Percentiles rank a stretch among this genome's conserved stretches.
These are phyloP conservation scores for Symbiodinium natans DNA, from an alignment of 73 alveolate species.

Conservation along the genomic window DNA sequence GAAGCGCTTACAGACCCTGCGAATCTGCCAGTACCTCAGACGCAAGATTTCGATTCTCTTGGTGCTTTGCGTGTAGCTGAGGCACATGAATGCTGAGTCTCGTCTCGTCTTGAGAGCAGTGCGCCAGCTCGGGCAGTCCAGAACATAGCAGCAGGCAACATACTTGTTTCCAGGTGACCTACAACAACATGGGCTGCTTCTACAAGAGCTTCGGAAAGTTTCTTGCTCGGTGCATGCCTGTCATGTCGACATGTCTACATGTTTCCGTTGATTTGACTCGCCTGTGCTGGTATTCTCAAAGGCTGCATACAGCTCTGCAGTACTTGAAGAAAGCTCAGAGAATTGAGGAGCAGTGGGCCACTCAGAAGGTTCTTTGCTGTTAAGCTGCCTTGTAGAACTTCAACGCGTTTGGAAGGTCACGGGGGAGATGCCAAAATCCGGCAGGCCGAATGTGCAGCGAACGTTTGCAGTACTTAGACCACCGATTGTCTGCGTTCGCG, in stretches of 20 bases:
- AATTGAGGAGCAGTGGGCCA: conserved; percentile 83
- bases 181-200: conserved; percentile 96
- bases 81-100: conserved; percentile 92
- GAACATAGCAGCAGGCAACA: background rate
- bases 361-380: background rate
- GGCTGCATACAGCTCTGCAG: conserved; percentile 95
- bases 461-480: background rate
- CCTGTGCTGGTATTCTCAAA: background rate
- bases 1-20: conserved; percentile 94
- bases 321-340: conserved; percentile 95
- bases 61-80: background rate
- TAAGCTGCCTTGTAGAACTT: background rate
- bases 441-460: conserved; percentile 81
- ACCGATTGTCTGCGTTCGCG: too few relatives aligned
- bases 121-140: background rate
- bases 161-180: conserved; percentile 93
- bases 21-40: conserved; percentile 26
- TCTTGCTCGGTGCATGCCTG: background rate
- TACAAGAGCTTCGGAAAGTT: conserved; percentile 95
- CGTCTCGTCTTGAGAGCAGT: conserved; percentile 85
- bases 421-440: conserved; percentile 94
- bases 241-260: background rate
- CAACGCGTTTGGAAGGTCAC: conserved; percentile 28
- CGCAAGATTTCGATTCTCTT: background rate
- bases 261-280: background rate